A percentile compares a stretch with the other conserved stretches of the same genome.
phyloP scores from a whole-genome alignment of 148 eudicot species.

The Spergularia marina region DNA sequence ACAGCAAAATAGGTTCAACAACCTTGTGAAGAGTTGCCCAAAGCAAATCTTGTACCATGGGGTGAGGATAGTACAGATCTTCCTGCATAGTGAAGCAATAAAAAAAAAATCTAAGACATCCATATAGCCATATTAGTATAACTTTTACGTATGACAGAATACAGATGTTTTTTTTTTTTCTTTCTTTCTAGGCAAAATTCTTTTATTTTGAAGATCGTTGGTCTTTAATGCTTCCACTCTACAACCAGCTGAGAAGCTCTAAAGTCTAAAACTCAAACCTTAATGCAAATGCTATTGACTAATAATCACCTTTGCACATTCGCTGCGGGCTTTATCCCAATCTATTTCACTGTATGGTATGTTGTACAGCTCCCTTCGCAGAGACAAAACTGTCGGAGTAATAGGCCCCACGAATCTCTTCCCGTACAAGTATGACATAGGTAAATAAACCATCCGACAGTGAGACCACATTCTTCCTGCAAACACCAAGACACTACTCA shows the following conservation, averaged over 20 bases:
- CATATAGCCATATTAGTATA: too few species aligned
- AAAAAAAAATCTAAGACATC: conserved; percentile 9
- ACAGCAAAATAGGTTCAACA: conserved; percentile 75
- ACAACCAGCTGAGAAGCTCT: neutral
- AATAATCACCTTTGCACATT: conserved; percentile 84
- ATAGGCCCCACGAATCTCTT: conserved; percentile 96
- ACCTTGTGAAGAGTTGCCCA: conserved; percentile 81
- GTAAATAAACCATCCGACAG: conserved; percentile 90
- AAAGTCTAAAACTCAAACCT: neutral
- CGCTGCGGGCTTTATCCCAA: conserved; percentile 85
- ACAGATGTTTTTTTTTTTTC: too few species aligned
- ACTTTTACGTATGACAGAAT: too few species aligned
- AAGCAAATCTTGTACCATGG: conserved; percentile 77
- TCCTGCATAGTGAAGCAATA: conserved; percentile 51
- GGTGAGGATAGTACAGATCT: conserved; percentile 97
- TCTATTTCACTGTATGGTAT: conserved; percentile 85
- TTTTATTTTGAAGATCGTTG: neutral
- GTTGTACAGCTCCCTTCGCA: conserved; percentile 74
- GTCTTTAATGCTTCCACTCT: neutral
- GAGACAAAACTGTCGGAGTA: conserved; percentile 71
- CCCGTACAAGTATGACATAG: conserved; percentile 41
- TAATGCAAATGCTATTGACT: neutral
- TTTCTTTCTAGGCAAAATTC: neutral
- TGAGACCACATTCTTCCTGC: conserved; percentile 99
- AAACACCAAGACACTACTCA: conserved; percentile 4